These are phyloP conservation scores for Globisporangium paroecandrum DNA, from an alignment of 352 stramenopile species.

Conservation along the genomic window DNA sequence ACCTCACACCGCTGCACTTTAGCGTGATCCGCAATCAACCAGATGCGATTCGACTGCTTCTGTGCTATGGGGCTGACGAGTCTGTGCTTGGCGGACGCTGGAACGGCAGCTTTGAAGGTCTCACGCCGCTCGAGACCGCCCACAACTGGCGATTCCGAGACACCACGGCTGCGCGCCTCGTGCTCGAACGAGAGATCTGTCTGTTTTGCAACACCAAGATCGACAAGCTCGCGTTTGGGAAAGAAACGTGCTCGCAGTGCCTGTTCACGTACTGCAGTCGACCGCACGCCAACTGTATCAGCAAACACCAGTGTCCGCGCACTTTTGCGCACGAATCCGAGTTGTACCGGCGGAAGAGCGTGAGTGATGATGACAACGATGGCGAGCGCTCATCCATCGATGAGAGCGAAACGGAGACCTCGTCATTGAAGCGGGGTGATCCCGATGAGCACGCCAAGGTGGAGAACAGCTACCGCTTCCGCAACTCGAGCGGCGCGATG, in stretches of 20 bases:
- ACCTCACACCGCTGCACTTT: conserved; percentile 76
- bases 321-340: conserved; percentile 8
- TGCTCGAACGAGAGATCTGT: conserved; percentile 73
- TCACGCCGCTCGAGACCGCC: conserved; percentile 59
- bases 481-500: conserved; percentile 14
- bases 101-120: conserved; percentile 25
- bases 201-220: conserved; percentile 79
- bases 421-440: background rate
- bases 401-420: background rate
- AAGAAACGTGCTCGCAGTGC: conserved; percentile 48
- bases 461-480: conserved; percentile 15
- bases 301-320: conserved; percentile 62
- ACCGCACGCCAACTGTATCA: conserved; percentile 44
- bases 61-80: conserved; percentile 46
- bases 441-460: background rate
- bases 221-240: conserved; percentile 52
- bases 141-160: conserved; percentile 65
- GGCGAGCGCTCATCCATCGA: background rate
- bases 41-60: conserved; percentile 65
- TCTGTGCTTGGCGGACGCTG: conserved; percentile 29
- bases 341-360: background rate
- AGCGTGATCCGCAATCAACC: conserved; percentile 73
- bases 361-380: conserved; percentile 7
- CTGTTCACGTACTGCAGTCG: conserved; percentile 55
- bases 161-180: conserved; percentile 54